Percentiles rank a stretch among this genome's conserved stretches.
phyloP scores from a whole-genome alignment of 148 eudicot species.

The Amaranthus palmeri region DNA sequence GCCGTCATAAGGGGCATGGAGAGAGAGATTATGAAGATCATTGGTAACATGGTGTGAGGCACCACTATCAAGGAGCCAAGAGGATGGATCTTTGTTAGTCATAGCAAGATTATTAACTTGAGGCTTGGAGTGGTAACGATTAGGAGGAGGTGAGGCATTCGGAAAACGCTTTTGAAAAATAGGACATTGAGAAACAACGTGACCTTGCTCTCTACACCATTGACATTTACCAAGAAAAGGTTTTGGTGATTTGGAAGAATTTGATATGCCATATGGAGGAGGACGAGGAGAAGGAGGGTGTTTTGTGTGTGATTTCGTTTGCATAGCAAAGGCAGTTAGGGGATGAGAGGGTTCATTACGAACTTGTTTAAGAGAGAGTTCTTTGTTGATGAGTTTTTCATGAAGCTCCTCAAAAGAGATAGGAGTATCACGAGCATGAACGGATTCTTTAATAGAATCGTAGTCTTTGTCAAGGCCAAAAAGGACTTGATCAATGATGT shows the following conservation, averaged over 20 bases:
- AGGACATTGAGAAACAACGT: neutral
- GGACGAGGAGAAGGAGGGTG: neutral
- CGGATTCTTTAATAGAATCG: neutral
- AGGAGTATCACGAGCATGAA: slow-evolving; percentile 3
- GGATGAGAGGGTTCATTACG: neutral
- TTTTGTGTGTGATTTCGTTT: neutral
- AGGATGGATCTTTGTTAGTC: neutral
- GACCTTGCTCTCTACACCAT: neutral
- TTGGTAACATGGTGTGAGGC: neutral
- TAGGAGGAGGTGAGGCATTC: neutral
- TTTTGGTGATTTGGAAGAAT: too few relatives aligned
- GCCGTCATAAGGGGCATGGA: slow-evolving; percentile 5
- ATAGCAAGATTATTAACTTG: too few relatives aligned
- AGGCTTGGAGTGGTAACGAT: neutral
- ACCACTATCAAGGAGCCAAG: neutral
- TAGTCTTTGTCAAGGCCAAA: neutral
- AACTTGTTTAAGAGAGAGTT: neutral
- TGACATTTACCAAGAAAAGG: neutral
- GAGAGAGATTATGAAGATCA: neutral
- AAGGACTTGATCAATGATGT: neutral
- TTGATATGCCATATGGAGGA: neutral
- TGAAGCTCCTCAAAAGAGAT: neutral
- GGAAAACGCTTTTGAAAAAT: neutral
- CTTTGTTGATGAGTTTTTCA: neutral
- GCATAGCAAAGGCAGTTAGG: neutral